Base-by-base conservation (phyloP, 2,329 filamentous ascomycete species). In the Daldinia eschscholtzii region DNA sequence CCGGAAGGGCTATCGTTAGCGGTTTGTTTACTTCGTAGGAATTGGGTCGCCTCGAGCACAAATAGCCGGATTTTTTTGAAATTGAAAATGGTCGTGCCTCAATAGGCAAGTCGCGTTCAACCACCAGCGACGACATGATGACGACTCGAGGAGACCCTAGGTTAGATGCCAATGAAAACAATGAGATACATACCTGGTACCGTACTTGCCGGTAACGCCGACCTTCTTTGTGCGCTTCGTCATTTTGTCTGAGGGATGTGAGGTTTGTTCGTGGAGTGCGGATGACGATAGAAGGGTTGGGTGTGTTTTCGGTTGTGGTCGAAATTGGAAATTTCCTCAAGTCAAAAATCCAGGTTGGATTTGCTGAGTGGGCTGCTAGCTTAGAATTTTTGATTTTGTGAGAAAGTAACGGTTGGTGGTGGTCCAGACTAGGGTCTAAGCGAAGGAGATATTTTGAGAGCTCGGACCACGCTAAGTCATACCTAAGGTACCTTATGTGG, bases 201-300 rank as follows among this genome's bases (percentile, higher is more conserved):
- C 94, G 87, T 97, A 98, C 91, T 97, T 97, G 87, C 94, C 93
- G 88, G 95, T 98, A 85, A 98, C 94, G 85, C 93, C 93, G 91
- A 97, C 94, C 92, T 97, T 97, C 92, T 93, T 97, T 77, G 93
- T 97, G 88, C 93, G 91, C 90, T 96, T 74, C 69, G 74, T 73
- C 74, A 75, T 75, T 57, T 74, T 75, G 70, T 68, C 65, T 71
- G 67, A 66, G 55, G 65, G 61, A 61, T 65, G 61, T 71, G 67
- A 67, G 48, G 62, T 42, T 62, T 35, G 52, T 65, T 71, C 41
- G 61, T 64, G 60, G 41, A 60, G 64, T 68, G 66, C 58, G 52
- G 65, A 71, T 64, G 66, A 65, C 65, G 70, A 71, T 63, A 39
- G 63, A 60, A 67, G 53, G 63, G 63, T 62, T 62, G 59, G n/a